Base-by-base conservation (phyloP, 306 rosid species). In the Fragaria vesca region DNA sequence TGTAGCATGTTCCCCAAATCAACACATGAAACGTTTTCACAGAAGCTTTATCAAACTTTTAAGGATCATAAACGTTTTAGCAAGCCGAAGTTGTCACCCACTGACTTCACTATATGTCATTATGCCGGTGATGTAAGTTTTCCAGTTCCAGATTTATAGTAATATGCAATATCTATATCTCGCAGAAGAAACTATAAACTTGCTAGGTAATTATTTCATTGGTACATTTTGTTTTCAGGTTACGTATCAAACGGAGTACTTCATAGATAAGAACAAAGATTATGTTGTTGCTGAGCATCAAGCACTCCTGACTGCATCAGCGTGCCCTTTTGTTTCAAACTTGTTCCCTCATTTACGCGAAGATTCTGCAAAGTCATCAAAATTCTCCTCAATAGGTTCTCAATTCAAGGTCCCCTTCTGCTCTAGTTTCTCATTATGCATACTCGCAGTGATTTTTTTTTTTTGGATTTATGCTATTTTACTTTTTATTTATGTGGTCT, bases 1-100 rank as follows among this genome's bases (percentile, higher is more conserved):
- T 93, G 93, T 79, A 95, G 99, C 80, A 95, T 95, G 99, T 95
- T 95, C 86, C 99, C 99, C 73, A 93, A 96, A 88, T 93, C 99
- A 81, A 95, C 97, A 15, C 85, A 95, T 69, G 96, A 91, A 76
- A 95, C 96, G 72, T 87, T 95, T 85, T 91, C 99, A 1, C 88
- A 89, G 80, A 95, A 91, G 89, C 91, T 95, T 66, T 95, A 95
- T 86, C 97, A 93, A 88, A 91, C 97, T 72, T 91, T 88, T 71
- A 91, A 74, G 77, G 93, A 87, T 79, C 88, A 95, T 78, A 95
- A 91, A 83, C 97, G 99, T 80, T 93, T 95, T 83, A 95, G 88
- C 87, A 95, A 95, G 90, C 99, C 99, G 6, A 95, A 95, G 85
- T 86, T 95, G 80, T 85, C 99, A 42, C 97, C 90, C 18, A 91